Evolutionary conservation across 1,284 basidiomycete genomes (phyloP), one percentile per base, ranked within the genome.

Genomic region (Lentinula novae-zelandiae): DNA sequence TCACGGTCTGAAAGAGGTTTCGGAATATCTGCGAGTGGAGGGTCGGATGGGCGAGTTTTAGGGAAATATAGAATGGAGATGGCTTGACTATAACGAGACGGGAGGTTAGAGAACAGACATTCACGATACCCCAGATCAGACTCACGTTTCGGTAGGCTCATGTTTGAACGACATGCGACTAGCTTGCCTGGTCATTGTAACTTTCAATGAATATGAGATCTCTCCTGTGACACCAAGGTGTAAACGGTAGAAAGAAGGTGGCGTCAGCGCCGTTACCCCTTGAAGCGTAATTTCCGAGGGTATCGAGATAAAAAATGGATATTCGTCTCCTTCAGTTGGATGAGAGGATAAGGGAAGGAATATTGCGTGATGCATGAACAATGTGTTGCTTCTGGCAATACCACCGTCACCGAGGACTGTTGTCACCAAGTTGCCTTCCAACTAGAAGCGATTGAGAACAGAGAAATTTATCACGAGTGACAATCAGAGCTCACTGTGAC

Each of bases 151-250:
- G 66, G 42, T 46, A 27, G 40, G 40, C 46, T 75, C 72, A 57
- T 74, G 72, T 44, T 74, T 71, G 10, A 80, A 60, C n/a, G 48
- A n/a, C 20, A 52, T 44, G 31, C 66, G 53, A 39, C 39, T 62
- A 36, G 75, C 76, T 64, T 76, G 79, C 38, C 79, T 73, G 50
- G 68, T 67, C 65, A 81, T 70, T 38, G 76, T 71, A 15, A 81
- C 68, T 64, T 73, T 76, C 44, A 81, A 53, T 39, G 64, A 62
- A 65, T 81, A 82, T 15, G 67, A 66, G 22, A 81, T 69, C 57
- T 78, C 75, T 48, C 72, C 72, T n/a, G 71, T 67, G 8, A 75
- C 67, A 10, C 76, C 72, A 2, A 75, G 71, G 46, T 76, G 73
- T 59, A 71, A 74, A 2, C 71, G 67, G 10, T 72, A 71, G 59